These are phyloP conservation scores for Pythium guiyangense DNA, from an alignment of 352 stramenopile genomes.

Conservation along the genomic window DNA sequence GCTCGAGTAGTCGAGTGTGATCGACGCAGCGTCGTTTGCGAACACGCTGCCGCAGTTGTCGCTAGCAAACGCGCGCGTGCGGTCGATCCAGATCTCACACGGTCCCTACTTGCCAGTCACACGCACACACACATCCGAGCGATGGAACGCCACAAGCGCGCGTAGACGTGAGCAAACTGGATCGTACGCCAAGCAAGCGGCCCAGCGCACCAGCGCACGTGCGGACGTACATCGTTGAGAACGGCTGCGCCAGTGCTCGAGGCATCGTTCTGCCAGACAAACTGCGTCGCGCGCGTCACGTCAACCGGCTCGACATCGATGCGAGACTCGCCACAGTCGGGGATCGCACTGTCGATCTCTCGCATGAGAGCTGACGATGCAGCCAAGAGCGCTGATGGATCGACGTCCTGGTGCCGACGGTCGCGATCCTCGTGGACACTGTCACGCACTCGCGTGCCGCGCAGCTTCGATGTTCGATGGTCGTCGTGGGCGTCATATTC, in stretches of 20 bases:
- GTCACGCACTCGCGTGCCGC: background rate
- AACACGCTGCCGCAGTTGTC: conserved; percentile 35
- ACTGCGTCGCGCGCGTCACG: conserved; percentile 8
- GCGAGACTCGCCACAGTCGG: conserved; percentile 11
- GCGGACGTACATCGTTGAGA: background rate
- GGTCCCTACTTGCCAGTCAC: conserved; percentile 15
- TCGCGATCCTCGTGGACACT: background rate
- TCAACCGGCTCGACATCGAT: conserved; percentile 10
- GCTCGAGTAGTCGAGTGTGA: conserved; percentile 37
- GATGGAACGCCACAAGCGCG: conserved; percentile 6
- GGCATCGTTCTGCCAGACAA: conserved; percentile 22
- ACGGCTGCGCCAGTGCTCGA: conserved; percentile 5
- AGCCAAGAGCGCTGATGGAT: background rate
- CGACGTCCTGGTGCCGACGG: background rate
- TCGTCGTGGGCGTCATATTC: background rate
- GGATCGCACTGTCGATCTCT: conserved; percentile 16
- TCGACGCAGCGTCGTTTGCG: conserved; percentile 18
- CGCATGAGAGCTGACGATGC: background rate
- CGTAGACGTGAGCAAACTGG: background rate
- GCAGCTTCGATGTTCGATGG: background rate
- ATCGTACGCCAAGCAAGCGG: background rate
- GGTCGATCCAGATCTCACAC: conserved; percentile 46
- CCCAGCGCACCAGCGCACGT: background rate
- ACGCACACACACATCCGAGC: background rate
- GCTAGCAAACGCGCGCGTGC: conserved; percentile 19